Base-by-base conservation (phyloP, 1,284 basidiomycete species). In the Sanghuangporus weigelae region DNA sequence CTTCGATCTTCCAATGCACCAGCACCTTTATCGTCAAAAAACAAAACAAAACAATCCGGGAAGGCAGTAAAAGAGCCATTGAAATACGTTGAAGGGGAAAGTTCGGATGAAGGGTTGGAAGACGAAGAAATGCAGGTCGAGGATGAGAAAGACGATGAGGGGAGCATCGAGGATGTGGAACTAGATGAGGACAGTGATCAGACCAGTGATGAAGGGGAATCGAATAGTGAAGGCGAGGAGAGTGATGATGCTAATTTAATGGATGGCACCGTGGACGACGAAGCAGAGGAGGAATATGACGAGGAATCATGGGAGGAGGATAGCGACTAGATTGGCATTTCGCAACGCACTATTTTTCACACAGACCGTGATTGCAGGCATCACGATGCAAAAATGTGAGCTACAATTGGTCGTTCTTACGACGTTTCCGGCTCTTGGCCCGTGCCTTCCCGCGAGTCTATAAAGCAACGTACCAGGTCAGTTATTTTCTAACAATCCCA, bases 51-150 rank as follows among this genome's bases (percentile, higher is more conserved):
- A 68, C 70, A 68, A 59, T 71, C 67, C 53, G 71, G 58, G 40
- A 66, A 54, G 69, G 63, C 72, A 60, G 71, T 69, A 38, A 74
- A 72, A 59, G 75, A 77, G 65, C 81, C 83, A 35, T 79, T 75
- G 68, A 81, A 79, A 61, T 93, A 92, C 71, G 83, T 92, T 50
- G 71, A 75, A 65, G 71, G 70, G 31, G 72, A 77, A 36, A 76
- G 75, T 65, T 70, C 73, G 35, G 76, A 78, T 56, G 71, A 76
- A 44, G 74, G 76, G 12, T 68, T 68, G 59, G 67, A 68, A 14
- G 89, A 92, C 75, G 86, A 89, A 5, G 91, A 93, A 70, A 89
- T 89, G 62, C 89, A 86, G 63, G 84, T 85, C 49, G 73, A 74
- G 36, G 66, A 69, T 12, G 71, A 72, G 36, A 65, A 65, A 53